A percentile compares a stretch with the other conserved stretches of the same genome.
These are phyloP conservation scores for Pyrus betulifolia DNA, from an alignment of 306 rosid species.

Conservation along the genomic window DNA sequence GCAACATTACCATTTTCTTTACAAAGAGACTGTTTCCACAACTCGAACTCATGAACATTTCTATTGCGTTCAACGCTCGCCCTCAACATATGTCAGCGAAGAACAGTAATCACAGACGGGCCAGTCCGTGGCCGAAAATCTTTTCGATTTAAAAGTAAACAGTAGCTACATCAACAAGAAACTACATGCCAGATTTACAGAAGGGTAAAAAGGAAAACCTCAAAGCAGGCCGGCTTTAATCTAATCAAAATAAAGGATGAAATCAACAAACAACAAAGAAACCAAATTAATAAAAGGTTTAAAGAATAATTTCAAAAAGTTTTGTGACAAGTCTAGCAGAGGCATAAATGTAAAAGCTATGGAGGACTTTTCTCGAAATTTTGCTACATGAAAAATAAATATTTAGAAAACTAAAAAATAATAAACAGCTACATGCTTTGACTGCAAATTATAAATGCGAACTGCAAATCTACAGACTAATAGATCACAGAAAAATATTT, in stretches of 20 bases:
- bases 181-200: neutral
- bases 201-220: neutral
- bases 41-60: too few relatives aligned
- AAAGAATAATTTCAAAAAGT: neutral
- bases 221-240: neutral
- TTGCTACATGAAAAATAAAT: neutral
- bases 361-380: neutral
- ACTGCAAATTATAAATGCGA: too few relatives aligned
- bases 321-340: neutral
- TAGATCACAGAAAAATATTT: neutral
- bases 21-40: too few relatives aligned
- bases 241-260: neutral
- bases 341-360: neutral
- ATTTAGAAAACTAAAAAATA: neutral
- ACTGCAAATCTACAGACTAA: neutral
- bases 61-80: too few relatives aligned
- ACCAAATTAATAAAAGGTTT: neutral
- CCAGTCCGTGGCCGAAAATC: neutral
- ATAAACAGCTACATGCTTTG: neutral
- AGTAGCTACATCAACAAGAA: neutral
- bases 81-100: neutral
- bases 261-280: neutral
- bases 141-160: neutral
- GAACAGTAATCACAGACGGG: neutral
- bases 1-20: too few relatives aligned